A percentile compares a stretch with the other conserved stretches of the same genome.
Conservation (phyloP, 164 flowering plant genomes). For the Berberis vulgaris region DNA sequence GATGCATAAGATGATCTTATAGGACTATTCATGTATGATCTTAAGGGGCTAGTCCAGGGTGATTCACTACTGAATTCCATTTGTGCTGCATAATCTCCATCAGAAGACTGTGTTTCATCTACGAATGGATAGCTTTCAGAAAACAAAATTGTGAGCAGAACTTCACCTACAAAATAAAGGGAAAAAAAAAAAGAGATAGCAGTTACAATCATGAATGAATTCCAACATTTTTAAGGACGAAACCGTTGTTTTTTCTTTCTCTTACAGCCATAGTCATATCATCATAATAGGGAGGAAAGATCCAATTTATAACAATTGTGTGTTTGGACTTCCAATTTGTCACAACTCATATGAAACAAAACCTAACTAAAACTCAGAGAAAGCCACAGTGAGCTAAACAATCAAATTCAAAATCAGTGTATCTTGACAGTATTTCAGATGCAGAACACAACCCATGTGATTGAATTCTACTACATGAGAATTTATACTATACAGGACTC, state of each 20-base stretch:
- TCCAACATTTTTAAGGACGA: neutral
- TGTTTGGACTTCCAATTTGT: neutral
- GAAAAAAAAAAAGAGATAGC: neutral
- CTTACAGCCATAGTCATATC: neutral
- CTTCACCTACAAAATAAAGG: conserved; percentile 50
- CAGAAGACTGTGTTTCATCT: conserved; percentile 20
- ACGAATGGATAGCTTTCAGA: conserved; percentile 32
- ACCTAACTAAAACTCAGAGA: no score
- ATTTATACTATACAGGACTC: no score
- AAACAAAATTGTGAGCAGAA: conserved; percentile 59
- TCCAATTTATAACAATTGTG: neutral
- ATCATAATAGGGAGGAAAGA: neutral
- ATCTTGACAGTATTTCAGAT: no score
- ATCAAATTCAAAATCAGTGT: no score
- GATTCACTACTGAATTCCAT: conserved; percentile 24
- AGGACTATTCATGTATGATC: conserved; percentile 19
- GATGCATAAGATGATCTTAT: conserved; percentile 27
- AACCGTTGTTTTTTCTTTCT: neutral
- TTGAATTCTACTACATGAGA: no score
- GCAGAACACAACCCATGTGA: no score
- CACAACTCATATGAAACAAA: neutral
- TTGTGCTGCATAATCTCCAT: conserved; percentile 19
- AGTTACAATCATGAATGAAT: neutral
- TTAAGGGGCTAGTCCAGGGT: conserved; percentile 21
- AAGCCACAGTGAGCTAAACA: no score